Evolutionary conservation across 1,284 basidiomycete genomes (phyloP).

Genomic region (Chiua sp.): DNA sequence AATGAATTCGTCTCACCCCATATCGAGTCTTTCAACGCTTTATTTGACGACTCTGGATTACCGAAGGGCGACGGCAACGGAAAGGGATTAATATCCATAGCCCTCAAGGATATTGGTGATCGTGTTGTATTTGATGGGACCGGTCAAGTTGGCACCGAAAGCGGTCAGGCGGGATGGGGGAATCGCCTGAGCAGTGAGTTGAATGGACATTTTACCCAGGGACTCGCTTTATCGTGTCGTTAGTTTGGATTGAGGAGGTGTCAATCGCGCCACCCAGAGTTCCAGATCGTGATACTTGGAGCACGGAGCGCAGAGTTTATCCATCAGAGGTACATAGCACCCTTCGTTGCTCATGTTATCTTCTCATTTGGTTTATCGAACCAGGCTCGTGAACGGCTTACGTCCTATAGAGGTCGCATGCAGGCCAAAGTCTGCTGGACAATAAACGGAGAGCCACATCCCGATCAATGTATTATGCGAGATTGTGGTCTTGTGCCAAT

Average conservation of each 20-base stretch:
- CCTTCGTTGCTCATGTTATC: background rate
- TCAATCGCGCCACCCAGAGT: constrained; percentile 89
- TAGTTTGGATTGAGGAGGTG: constrained; percentile 92
- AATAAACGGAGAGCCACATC: constrained; percentile 68
- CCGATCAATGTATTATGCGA: constrained; percentile 76
- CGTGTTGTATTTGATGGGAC: constrained; percentile 94
- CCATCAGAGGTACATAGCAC: constrained; percentile 78
- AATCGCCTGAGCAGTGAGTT: constrained; percentile 82
- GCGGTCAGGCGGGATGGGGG: constrained; percentile 69
- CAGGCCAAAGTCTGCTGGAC: constrained; percentile 91
- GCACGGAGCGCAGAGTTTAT: constrained; percentile 82
- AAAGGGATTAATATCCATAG: constrained; percentile 82
- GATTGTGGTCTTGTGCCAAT: constrained; percentile 95
- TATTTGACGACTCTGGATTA: constrained; percentile 87
- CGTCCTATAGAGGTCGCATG: constrained; percentile 93
- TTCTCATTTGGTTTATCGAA: constrained; percentile 12
- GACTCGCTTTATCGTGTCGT: constrained; percentile 9
- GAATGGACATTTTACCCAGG: constrained; percentile 8
- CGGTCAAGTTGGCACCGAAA: constrained; percentile 53
- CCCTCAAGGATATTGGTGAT: constrained; percentile 85
- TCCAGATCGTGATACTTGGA: constrained; percentile 81
- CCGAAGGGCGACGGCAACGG: constrained; percentile 77
- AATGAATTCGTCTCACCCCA: constrained; percentile 96
- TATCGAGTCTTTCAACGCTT: constrained; percentile 95
- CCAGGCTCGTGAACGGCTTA: constrained; percentile 90